These are phyloP conservation scores for Suzukiozyma palmioleophila DNA, from an alignment of 1,139 yeast species.

Conservation along the genomic window DNA sequence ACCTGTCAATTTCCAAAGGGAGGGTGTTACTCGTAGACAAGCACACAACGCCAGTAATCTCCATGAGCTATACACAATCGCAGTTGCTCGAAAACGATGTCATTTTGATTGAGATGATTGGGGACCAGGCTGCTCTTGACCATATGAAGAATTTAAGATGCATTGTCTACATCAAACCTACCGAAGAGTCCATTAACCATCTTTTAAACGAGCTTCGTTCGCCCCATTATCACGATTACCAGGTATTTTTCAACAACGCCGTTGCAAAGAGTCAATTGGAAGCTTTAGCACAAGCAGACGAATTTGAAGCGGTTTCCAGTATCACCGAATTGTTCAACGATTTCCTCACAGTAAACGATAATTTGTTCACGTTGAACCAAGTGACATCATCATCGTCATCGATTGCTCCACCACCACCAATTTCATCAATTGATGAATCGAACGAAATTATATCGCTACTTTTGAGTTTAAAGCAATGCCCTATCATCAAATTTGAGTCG, in stretches of 20 bases:
- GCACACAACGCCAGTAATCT: constrained; percentile 75
- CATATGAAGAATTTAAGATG: constrained; percentile 79
- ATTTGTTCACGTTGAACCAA: constrained; percentile 43
- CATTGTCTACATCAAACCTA: constrained; percentile 74
- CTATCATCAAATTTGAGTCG: constrained; percentile 71
- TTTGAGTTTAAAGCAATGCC: constrained; percentile 70
- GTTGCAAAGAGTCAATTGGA: constrained; percentile 76
- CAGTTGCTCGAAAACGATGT: constrained; percentile 77
- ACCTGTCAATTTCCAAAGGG: constrained; percentile 34
- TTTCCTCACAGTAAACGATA: constrained; percentile 66
- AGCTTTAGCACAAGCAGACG: constrained; percentile 85
- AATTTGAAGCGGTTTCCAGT: constrained; percentile 68
- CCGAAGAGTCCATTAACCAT: constrained; percentile 54
- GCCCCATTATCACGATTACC: constrained; percentile 79
- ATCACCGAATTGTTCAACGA: constrained; percentile 86
- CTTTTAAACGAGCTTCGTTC: constrained; percentile 62
- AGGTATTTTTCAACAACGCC: constrained; percentile 71
- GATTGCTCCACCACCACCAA: constrained; percentile 1
- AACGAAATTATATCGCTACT: constrained; percentile 62
- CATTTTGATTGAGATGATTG: constrained; percentile 70
- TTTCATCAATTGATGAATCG: constrained; percentile 38
- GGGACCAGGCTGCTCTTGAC: constrained; percentile 59
- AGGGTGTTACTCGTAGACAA: constrained; percentile 76
- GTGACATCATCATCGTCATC: not conserved
- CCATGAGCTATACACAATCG: constrained; percentile 85